A percentile compares a stretch with the other conserved stretches of the same genome.
Evolutionary conservation across 169 alveolate genomes (phyloP).

Genomic region (Eimeria necatrix): DNA sequence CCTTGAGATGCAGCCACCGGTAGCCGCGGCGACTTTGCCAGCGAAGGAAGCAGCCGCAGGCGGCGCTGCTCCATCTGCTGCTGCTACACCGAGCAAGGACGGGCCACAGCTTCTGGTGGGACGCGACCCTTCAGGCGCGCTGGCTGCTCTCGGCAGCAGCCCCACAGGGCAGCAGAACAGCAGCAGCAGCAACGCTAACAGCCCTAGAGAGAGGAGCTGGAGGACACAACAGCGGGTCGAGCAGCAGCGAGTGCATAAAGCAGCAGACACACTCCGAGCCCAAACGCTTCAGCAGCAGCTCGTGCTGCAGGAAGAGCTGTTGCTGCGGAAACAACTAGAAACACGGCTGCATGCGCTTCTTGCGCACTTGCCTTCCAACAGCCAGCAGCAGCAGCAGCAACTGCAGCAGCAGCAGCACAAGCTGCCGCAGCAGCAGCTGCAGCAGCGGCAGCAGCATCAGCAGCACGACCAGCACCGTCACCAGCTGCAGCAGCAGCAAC

Average conservation of each 20-base stretch:
- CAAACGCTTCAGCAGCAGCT: constrained; percentile 67
- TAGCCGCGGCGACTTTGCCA: too few relatives aligned
- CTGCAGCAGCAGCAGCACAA: constrained; percentile 3
- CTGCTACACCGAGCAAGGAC: neutral
- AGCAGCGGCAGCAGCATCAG: neutral
- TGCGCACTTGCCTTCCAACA: neutral
- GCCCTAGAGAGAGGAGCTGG: constrained; percentile 28
- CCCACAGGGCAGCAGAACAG: neutral
- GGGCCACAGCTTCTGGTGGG: constrained; percentile 13
- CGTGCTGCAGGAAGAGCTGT: constrained; percentile 56
- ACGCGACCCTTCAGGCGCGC: constrained; percentile 37
- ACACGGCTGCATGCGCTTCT: constrained; percentile 67
- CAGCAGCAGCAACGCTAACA: constrained; percentile 55
- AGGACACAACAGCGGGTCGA: constrained; percentile 41
- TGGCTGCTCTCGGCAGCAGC: neutral
- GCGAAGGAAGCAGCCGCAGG: neutral
- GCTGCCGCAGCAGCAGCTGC: constrained; percentile 16
- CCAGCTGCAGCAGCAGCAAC: neutral
- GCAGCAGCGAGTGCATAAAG: constrained; percentile 32
- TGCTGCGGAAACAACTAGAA: constrained; percentile 47
- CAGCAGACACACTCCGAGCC: constrained; percentile 42
- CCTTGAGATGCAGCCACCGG: neutral
- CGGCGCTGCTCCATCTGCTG: constrained; percentile 24
- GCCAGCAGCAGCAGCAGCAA: constrained; percentile 50
- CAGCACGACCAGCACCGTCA: neutral